Base-by-base conservation (phyloP, 768 basidiomycete species). In the Dioszegia aurantiaca region DNA sequence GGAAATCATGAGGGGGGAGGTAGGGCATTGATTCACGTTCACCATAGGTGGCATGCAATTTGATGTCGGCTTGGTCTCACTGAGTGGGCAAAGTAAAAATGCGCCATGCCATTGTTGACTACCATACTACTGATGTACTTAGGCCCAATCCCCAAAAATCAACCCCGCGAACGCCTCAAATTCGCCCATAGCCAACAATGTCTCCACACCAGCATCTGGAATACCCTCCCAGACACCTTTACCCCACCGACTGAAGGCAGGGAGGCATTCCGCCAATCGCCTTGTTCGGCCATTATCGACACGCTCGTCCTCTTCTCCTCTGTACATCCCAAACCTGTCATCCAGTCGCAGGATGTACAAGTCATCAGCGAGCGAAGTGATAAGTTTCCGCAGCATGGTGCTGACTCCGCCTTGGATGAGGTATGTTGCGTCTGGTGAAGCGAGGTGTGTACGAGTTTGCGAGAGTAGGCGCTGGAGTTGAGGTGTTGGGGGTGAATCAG, bases 171-270 rank as follows among this genome's bases (percentile, higher is more conserved):
- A 74, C 19, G 58, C 56, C 51, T 73, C 70, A 45, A 60, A 67
- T 27, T 73, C 72, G 26, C 57, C 58, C n/a, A 69, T 41, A 23
- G 57, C 51, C 40, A 72, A 39, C 41, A 73, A 19, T 2, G 63
- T 49, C 60, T 74, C 75, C 2, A 76, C 63, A 6, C 70, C 71
- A 40, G 54, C 55, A 53, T 72, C 75, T 10, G 75, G 75, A 12
- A 73, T 40, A 11, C 63, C 3, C 40, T 70, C 68, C 73, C 73
- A 76, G 6, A 74, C 67, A 16, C 60, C 59, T 42, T 71, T 69
- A 67, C 85, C 86, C 89, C 90, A 91, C 56, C 84, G 79, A 55
- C 87, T 85, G 40, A 95, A 77, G 0, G 84, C 87, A 3, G 91
- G 92, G 27, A 97, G 77, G 64, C 94, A 77, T 4, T 86, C 85